These are phyloP conservation scores for Cichorium intybus DNA, from an alignment of 140 eudicot genomes.

Conservation along the genomic window DNA sequence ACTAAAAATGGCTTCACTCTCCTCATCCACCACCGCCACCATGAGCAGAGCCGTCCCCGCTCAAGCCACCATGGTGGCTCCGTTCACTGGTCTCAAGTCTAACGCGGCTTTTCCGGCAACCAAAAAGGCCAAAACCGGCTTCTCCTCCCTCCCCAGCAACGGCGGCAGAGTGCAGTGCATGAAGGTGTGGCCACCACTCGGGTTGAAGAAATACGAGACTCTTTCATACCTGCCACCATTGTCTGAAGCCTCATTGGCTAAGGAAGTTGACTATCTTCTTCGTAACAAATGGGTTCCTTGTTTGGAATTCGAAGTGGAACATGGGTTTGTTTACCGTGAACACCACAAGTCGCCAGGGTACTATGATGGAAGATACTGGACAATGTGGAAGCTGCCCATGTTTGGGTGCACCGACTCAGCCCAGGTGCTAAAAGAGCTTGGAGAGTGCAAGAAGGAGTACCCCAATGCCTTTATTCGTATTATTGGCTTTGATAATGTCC, in stretches of 20 bases:
- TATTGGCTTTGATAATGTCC: constrained; percentile 82
- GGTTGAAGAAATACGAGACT: no score
- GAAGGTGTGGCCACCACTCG: no score
- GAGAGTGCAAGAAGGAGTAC: constrained; percentile 45
- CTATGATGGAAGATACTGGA: constrained; percentile 71
- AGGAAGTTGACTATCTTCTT: no score
- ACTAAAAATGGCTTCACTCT: constrained; percentile 30
- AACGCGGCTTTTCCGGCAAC: constrained; percentile 37
- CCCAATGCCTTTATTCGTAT: constrained; percentile 50
- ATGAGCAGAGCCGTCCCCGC: constrained; percentile 29
- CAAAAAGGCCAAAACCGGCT: constrained; percentile 27
- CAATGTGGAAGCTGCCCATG: no score
- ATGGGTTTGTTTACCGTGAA: constrained; percentile 67
- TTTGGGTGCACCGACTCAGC: no score
- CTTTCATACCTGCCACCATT: no score
- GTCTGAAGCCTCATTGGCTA: no score
- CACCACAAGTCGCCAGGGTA: constrained; percentile 64
- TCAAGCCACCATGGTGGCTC: constrained; percentile 50
- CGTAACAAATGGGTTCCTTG: constrained; percentile 93
- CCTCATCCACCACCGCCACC: constrained; percentile 38
- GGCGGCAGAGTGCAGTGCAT: constrained; percentile 54
- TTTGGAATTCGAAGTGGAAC: constrained; percentile 59
- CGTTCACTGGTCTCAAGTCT: constrained; percentile 58
- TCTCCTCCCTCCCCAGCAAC: no score
- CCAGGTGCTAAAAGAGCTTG: constrained; percentile 46